These are phyloP conservation scores for Yamadazyma sp. DNA, from an alignment of 805 yeast species.

Conservation along the genomic window DNA sequence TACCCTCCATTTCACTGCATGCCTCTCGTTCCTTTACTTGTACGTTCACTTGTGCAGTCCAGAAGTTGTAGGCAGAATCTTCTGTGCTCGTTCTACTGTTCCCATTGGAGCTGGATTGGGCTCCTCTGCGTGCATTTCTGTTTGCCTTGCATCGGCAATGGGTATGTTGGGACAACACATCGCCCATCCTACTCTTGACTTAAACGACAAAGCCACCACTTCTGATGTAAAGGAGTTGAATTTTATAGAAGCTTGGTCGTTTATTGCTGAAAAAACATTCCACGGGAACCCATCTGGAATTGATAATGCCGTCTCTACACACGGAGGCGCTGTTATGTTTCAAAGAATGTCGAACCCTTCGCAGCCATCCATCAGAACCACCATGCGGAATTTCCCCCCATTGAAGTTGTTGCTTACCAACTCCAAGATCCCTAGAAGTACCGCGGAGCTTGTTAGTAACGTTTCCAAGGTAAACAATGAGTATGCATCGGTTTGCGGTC, in stretches of 20 bases:
- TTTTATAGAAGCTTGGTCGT: slow-evolving; percentile 84
- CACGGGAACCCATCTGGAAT: slow-evolving; percentile 98
- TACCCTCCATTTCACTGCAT: slow-evolving; percentile 71
- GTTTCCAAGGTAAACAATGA: slow-evolving; percentile 58
- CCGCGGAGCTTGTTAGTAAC: slow-evolving; percentile 77
- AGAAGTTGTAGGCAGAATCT: slow-evolving; percentile 50
- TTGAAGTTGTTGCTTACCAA: slow-evolving; percentile 75
- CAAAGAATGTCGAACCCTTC: slow-evolving; percentile 59
- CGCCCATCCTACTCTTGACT: slow-evolving; percentile 31
- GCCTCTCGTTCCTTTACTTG: slow-evolving; percentile 79
- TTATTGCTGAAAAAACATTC: slow-evolving; percentile 90
- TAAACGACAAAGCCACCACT: slow-evolving; percentile 31
- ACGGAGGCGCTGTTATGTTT: slow-evolving; percentile 93
- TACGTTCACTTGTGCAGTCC: slow-evolving; percentile 57
- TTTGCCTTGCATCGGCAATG: slow-evolving; percentile 77
- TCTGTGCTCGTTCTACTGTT: slow-evolving; percentile 73
- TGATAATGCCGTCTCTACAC: slow-evolving; percentile 93
- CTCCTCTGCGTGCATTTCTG: slow-evolving; percentile 87
- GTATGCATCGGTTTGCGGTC: slow-evolving; percentile 54
- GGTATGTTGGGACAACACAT: slow-evolving; percentile 59
- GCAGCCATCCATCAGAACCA: slow-evolving; percentile 59
- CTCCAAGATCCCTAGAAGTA: slow-evolving; percentile 83
- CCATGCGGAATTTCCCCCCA: slow-evolving; percentile 72
- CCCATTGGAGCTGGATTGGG: slow-evolving; percentile 98
- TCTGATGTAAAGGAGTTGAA: slow-evolving; percentile 44